A percentile compares a stretch with the other conserved stretches of the same genome.
These are phyloP conservation scores for Nepenthes mirabilis DNA, from an alignment of 148 eudicot genomes.

Conservation along the genomic window DNA sequence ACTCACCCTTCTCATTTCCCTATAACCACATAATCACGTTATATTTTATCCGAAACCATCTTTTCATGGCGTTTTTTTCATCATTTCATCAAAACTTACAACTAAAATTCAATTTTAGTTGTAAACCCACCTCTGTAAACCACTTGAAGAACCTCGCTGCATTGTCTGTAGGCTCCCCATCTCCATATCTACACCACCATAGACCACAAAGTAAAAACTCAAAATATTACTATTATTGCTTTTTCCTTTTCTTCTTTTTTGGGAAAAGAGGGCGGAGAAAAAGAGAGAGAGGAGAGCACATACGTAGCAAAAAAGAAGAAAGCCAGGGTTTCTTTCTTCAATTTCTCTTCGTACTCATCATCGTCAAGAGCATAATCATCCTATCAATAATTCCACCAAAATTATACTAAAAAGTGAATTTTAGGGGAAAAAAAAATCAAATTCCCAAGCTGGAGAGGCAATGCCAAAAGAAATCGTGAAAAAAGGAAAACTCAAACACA, in stretches of 20 bases:
- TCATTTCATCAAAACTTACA: not conserved
- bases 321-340: conserved; percentile 70
- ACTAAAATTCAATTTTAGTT: not conserved
- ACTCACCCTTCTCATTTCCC: conserved; percentile 60
- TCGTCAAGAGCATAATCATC: conserved; percentile 93
- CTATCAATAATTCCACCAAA: conserved; percentile 21
- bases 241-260: not conserved
- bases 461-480: not conserved
- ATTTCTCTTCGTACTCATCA: conserved; percentile 73
- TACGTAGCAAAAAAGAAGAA: conserved; percentile 93
- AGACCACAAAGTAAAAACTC: not conserved
- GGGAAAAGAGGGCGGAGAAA: not conserved
- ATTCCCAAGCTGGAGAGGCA: not conserved
- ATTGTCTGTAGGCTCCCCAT: conserved; percentile 98
- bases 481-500: conserved; percentile 3
- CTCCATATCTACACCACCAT: conserved; percentile 70
- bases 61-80: not conserved
- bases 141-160: conserved; percentile 91
- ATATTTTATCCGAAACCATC: not conserved
- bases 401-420: no score
- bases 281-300: conserved; percentile 8
- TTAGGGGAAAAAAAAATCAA: not conserved
- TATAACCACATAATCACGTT: conserved; percentile 5
- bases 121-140: conserved; percentile 59
- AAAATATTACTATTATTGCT: not conserved